Evolutionary conservation across 768 basidiomycete genomes (phyloP).

Genomic region (Tephrocybe sp.): DNA sequence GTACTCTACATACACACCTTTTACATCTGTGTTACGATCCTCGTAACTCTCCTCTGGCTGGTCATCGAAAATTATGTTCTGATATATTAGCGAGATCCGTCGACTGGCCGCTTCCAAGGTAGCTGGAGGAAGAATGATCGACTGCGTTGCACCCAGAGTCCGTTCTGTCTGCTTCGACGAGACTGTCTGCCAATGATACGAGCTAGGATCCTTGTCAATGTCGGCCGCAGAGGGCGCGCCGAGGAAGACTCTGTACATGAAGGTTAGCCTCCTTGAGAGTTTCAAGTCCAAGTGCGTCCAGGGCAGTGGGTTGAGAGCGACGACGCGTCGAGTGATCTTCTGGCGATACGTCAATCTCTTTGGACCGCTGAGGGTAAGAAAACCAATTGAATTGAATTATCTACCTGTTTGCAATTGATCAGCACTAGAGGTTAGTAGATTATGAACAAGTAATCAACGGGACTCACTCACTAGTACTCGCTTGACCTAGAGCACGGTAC

Average conservation of each 20-base stretch:
- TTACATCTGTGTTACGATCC: slow-evolving; percentile 16
- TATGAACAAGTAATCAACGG: no score
- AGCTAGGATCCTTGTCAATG: slow-evolving; percentile 30
- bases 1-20: slow-evolving; percentile 15
- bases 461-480: no score
- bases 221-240: slow-evolving; percentile 46
- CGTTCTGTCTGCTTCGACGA: slow-evolving; percentile 24
- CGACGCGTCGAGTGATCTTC: no score
- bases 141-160: slow-evolving; percentile 17
- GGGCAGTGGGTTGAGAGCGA: no score
- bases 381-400: no score
- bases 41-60: slow-evolving; percentile 32
- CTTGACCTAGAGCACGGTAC: no score
- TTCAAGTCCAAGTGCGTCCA: background rate
- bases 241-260: slow-evolving; percentile 54
- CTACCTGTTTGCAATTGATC: no score
- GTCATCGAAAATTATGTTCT: slow-evolving; percentile 69
- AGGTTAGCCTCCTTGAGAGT: no score
- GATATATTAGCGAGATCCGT: slow-evolving; percentile 70
- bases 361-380: no score
- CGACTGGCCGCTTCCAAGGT: slow-evolving; percentile 66
- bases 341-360: no score
- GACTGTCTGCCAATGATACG: slow-evolving; percentile 48
- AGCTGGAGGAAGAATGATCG: slow-evolving; percentile 44
- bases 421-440: no score